A percentile compares a stretch with the other conserved stretches of the same genome.
Evolutionary conservation across 1,284 basidiomycete genomes (phyloP).

Genomic region (Malassezia japonica): DNA sequence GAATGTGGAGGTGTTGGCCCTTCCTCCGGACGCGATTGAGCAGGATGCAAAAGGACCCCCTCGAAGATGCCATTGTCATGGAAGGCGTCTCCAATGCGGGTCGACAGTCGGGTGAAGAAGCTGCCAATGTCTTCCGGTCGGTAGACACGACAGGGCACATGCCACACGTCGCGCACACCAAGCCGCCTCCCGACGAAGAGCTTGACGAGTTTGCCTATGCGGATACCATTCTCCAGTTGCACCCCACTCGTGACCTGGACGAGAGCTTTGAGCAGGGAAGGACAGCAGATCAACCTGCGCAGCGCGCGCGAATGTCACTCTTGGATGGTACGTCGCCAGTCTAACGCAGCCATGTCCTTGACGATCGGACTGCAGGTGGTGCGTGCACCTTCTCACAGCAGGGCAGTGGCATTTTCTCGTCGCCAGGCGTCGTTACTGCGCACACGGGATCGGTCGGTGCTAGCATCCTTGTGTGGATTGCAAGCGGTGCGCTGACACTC

Average conservation of each 20-base stretch:
- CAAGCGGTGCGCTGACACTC: slow-evolving; percentile 38
- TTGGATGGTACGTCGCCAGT: neutral
- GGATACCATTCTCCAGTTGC: neutral
- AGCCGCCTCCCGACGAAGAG: neutral
- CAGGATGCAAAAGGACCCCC: neutral
- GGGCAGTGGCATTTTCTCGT: slow-evolving; percentile 45
- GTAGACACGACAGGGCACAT: neutral
- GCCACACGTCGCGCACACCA: neutral
- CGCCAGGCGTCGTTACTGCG: slow-evolving; percentile 43
- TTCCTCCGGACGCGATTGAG: neutral
- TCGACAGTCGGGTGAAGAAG: neutral
- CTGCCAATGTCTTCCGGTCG: neutral
- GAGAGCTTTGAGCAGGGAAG: slow-evolving; percentile 3
- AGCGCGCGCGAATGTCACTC: neutral
- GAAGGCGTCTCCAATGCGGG: neutral
- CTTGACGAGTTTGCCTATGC: neutral
- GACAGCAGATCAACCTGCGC: neutral
- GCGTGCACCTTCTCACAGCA: neutral
- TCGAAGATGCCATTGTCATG: slow-evolving; percentile 4
- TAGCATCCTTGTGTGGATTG: slow-evolving; percentile 37
- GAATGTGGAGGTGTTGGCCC: slow-evolving; percentile 1
- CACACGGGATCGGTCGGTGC: slow-evolving; percentile 41
- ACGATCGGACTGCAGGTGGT: slow-evolving; percentile 43
- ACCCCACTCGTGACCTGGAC: slow-evolving; percentile 4
- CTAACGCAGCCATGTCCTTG: slow-evolving; percentile 21